These are phyloP conservation scores for Phylloporus sp. DNA, from an alignment of 768 basidiomycete genomes.

Conservation along the genomic window DNA sequence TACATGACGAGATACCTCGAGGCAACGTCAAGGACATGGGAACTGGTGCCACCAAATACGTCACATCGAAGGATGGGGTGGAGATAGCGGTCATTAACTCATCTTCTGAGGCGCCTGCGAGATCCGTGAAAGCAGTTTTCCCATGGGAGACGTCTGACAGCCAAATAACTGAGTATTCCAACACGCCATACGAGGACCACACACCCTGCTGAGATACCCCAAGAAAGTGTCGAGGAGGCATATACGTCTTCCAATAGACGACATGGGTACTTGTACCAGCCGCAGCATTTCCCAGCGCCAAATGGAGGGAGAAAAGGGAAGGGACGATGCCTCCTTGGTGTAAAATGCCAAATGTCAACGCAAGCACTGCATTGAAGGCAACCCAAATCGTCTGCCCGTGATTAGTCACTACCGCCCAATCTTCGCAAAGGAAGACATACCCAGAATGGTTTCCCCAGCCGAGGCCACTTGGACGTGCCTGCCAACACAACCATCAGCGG, in stretches of 20 bases:
- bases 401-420: background rate
- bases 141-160: constrained; percentile 27
- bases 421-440: constrained; percentile 15
- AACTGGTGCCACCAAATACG: constrained; percentile 32
- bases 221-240: constrained; percentile 37
- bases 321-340: constrained; percentile 43
- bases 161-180: background rate
- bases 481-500: constrained; percentile 31
- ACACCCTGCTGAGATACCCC: constrained; percentile 25
- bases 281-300: constrained; percentile 9
- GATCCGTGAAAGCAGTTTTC: constrained; percentile 24
- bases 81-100: constrained; percentile 17
- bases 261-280: constrained; percentile 11
- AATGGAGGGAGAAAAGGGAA: constrained; percentile 34
- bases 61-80: constrained; percentile 3
- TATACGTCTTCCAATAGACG: constrained; percentile 41
- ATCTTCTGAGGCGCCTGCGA: constrained; percentile 25
- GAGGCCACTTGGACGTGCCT: constrained; percentile 23
- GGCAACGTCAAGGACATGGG: constrained; percentile 24
- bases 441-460: constrained; percentile 31
- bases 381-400: constrained; percentile 26
- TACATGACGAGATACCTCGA: constrained; percentile 17
- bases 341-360: constrained; percentile 34
- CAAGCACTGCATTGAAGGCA: constrained; percentile 26
- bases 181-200: background rate